Evolutionary conservation across 495 filamentous ascomycete genomes (phyloP).

Genomic region (Penicillium paradoxum): DNA sequence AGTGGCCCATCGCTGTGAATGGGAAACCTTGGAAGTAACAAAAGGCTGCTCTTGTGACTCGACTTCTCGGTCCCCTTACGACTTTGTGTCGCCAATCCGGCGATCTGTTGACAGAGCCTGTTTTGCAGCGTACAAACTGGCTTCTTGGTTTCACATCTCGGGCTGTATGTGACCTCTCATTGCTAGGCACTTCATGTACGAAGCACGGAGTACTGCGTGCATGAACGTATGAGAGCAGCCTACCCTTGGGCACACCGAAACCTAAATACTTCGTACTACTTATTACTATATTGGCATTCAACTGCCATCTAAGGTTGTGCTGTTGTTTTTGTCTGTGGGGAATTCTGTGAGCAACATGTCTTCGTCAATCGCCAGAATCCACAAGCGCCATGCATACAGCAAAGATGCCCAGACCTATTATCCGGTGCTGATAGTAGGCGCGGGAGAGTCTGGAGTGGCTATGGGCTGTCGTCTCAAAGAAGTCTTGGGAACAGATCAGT

Average conservation of each 20-base stretch:
- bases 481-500: constrained; percentile 55
- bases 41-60: too few relatives aligned
- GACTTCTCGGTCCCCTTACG: too few relatives aligned
- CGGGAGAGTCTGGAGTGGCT: constrained; percentile 63
- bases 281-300: neutral
- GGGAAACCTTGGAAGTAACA: too few relatives aligned
- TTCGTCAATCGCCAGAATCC: constrained; percentile 33
- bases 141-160: too few relatives aligned
- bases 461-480: constrained; percentile 60
- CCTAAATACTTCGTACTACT: neutral
- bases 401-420: constrained; percentile 52
- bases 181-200: too few relatives aligned
- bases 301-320: neutral
- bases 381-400: constrained; percentile 42
- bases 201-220: too few relatives aligned
- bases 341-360: neutral
- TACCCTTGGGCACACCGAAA: neutral
- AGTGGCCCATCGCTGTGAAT: too few relatives aligned
- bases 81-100: too few relatives aligned
- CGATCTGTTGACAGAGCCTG: too few relatives aligned
- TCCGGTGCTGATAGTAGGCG: constrained; percentile 52
- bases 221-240: neutral
- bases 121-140: too few relatives aligned
- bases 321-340: neutral
- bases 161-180: too few relatives aligned